Conservation (phyloP, 2,329 filamentous ascomycete genomes). For the Trichoderma citrinoviride region DNA sequence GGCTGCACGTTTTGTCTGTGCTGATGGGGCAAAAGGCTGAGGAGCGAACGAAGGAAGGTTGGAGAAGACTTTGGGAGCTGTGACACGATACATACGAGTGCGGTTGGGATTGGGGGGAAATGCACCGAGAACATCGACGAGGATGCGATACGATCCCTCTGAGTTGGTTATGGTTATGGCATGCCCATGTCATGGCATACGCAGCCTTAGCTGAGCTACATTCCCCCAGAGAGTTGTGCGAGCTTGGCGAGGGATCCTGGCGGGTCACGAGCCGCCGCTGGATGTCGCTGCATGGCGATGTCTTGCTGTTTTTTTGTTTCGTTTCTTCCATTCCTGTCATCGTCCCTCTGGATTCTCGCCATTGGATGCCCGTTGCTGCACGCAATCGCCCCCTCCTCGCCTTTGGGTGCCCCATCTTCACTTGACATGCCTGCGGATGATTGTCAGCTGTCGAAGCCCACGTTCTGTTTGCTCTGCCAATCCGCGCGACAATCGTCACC, state of each 20-base stretch:
- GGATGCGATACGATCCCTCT: neutral
- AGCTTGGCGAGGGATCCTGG: slow-evolving; percentile 13
- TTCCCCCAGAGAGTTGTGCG: slow-evolving; percentile 5
- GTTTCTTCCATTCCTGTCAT: neutral
- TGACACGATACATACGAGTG: neutral
- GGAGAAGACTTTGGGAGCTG: no score
- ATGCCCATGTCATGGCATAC: neutral
- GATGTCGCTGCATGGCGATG: neutral
- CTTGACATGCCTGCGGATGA: neutral
- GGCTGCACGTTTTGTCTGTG: neutral
- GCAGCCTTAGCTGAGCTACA: slow-evolving; percentile 18
- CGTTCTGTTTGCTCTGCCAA: slow-evolving; percentile 3
- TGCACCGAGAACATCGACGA: neutral
- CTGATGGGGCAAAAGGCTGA: slow-evolving; percentile 4
- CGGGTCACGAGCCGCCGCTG: slow-evolving; percentile 8
- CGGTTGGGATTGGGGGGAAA: neutral
- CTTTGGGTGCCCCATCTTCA: neutral
- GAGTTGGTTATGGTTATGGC: neutral
- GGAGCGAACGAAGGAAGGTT: neutral
- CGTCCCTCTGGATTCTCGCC: neutral
- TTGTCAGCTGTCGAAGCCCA: neutral
- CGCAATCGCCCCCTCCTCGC: neutral
- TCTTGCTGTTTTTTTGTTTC: neutral
- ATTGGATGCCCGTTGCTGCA: neutral
- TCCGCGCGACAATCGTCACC: slow-evolving; percentile 1